Percentiles rank a stretch among this genome's conserved stretches.
Conservation (phyloP, 495 filamentous ascomycete species). For the Trichocladium antarcticum region DNA sequence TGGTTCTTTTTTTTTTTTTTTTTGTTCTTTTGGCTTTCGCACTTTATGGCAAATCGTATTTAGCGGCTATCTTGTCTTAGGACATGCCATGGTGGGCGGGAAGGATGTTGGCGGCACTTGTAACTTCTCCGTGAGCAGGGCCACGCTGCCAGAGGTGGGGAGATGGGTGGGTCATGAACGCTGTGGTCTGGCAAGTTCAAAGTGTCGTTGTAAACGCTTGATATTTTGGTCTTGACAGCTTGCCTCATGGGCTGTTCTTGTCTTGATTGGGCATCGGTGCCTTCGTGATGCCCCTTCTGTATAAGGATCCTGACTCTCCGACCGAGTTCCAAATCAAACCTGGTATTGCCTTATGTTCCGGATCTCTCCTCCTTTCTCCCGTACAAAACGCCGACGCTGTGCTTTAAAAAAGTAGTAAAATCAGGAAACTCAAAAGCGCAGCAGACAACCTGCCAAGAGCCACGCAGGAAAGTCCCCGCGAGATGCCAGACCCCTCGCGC, state of each 20-base stretch:
- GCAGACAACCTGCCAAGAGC: no score
- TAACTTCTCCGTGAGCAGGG: background rate
- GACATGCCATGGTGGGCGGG: background rate
- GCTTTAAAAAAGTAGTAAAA: conserved; percentile 1
- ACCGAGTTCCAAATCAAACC: background rate
- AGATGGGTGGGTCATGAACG: no score
- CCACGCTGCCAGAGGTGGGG: background rate
- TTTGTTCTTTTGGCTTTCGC: background rate
- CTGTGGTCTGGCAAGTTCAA: background rate
- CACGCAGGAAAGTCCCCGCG: background rate
- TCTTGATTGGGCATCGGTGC: background rate
- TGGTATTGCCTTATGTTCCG: background rate
- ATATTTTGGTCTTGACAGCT: background rate
- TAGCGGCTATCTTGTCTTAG: background rate
- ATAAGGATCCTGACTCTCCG: no score
- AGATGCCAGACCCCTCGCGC: background rate
- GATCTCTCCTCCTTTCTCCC: background rate
- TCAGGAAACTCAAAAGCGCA: no score
- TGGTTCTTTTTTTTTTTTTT: conserved; percentile 3
- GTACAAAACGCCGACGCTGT: conserved; percentile 19
- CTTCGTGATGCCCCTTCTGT: no score
- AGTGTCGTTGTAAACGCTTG: no score
- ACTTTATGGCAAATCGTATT: conserved; percentile 1
- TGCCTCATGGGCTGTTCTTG: no score
- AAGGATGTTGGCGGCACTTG: background rate